phyloP scores from a whole-genome alignment of 805 yeast genomes.

The Tetrapisispora nanseiensis region DNA sequence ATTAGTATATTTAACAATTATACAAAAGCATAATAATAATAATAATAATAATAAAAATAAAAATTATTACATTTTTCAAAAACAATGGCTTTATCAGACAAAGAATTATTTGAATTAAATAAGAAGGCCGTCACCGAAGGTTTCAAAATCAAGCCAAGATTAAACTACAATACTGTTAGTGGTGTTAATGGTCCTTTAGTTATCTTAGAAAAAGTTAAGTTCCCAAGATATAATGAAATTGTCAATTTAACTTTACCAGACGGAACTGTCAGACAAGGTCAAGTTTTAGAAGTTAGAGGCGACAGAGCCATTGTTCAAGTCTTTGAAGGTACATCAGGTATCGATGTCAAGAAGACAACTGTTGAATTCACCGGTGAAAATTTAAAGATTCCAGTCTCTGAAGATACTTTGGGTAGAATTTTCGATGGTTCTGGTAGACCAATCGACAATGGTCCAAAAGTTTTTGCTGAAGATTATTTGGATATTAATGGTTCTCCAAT shows the following conservation, averaged over 20 bases:
- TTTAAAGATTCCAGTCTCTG: conserved; percentile 88
- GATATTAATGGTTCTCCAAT: conserved; percentile 99
- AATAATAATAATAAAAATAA: background rate
- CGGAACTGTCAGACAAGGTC: conserved; percentile 91
- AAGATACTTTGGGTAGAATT: conserved; percentile 94
- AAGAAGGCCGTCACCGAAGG: conserved; percentile 88
- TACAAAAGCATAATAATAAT: too few relatives aligned
- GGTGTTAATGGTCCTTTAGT: conserved; percentile 99
- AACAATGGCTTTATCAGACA: conserved; percentile 29
- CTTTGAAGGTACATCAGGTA: conserved; percentile 97
- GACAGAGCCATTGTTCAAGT: conserved; percentile 97
- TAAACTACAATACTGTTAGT: conserved; percentile 90
- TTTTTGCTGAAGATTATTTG: conserved; percentile 95
- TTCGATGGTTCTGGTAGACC: conserved; percentile 99
- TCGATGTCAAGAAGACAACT: conserved; percentile 94
- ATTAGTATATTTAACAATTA: too few relatives aligned
- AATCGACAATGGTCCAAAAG: conserved; percentile 95
- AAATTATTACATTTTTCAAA: too few relatives aligned
- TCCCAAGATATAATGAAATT: conserved; percentile 90
- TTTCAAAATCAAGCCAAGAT: conserved; percentile 82
- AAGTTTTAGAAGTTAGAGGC: conserved; percentile 96
- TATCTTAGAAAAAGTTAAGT: conserved; percentile 74
- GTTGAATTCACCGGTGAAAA: conserved; percentile 96
- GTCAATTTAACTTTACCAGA: conserved; percentile 95
- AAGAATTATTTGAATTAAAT: conserved; percentile 57